Percentiles rank a stretch among this genome's conserved stretches.
Evolutionary conservation across 2,329 filamentous ascomycete genomes (phyloP).

Genomic region (Furcasterigmium sp.): DNA sequence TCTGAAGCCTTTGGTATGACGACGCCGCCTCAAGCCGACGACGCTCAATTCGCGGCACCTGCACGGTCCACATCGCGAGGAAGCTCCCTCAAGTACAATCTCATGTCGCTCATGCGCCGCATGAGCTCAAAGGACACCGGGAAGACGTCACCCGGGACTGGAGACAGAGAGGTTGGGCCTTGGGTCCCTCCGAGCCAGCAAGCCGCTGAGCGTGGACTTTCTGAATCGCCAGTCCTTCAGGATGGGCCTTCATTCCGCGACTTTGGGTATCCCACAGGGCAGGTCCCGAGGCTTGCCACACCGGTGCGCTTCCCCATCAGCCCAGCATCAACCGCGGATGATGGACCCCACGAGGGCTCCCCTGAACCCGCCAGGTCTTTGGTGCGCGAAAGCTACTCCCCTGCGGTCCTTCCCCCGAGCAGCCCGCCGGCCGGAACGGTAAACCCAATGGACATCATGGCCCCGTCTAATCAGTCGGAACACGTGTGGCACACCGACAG

Average conservation of each 20-base stretch:
- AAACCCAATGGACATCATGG: constrained; percentile 51
- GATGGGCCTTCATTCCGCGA: background rate
- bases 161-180: background rate
- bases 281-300: background rate
- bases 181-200: constrained; percentile 1
- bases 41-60: constrained; percentile 5
- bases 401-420: constrained; percentile 18
- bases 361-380: background rate
- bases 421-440: constrained; percentile 40
- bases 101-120: constrained; percentile 29
- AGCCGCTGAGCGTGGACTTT: background rate
- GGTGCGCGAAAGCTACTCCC: background rate
- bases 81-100: constrained; percentile 28
- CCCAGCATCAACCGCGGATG: background rate
- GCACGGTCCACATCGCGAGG: constrained; percentile 21
- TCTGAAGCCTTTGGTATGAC: constrained; percentile 35
- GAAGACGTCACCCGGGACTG: background rate
- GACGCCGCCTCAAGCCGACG: constrained; percentile 16
- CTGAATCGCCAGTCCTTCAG: constrained; percentile 1
- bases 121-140: constrained; percentile 15
- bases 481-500: constrained; percentile 25
- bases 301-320: background rate
- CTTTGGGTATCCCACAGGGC: background rate
- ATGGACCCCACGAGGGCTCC: background rate
- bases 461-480: constrained; percentile 29